phyloP scores from a whole-genome alignment of 495 filamentous ascomycete species.

The Pyronema omphalodes region DNA sequence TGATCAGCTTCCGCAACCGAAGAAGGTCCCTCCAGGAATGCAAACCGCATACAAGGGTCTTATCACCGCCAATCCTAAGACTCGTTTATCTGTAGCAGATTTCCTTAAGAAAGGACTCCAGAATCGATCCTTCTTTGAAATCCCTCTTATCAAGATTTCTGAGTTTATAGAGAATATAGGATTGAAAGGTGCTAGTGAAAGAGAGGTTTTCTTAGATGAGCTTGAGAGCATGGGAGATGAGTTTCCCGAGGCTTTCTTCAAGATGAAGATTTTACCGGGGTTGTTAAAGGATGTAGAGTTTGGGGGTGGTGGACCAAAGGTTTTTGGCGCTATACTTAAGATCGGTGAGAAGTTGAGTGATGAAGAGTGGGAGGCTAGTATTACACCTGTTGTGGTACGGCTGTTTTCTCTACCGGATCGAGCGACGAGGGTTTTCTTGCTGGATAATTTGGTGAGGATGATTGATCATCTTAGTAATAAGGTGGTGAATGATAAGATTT shows the following conservation, averaged over 20 bases:
- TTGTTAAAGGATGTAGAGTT: slow-evolving; percentile 95
- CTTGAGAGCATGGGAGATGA: slow-evolving; percentile 75
- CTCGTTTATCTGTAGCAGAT: slow-evolving; percentile 60
- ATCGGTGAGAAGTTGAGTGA: slow-evolving; percentile 69
- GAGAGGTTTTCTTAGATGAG: slow-evolving; percentile 70
- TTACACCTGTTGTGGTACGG: slow-evolving; percentile 74
- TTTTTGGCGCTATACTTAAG: slow-evolving; percentile 71
- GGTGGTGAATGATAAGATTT: slow-evolving; percentile 88
- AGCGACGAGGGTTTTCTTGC: slow-evolving; percentile 73
- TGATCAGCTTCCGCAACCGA: slow-evolving; percentile 68
- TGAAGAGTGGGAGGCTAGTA: slow-evolving; percentile 69
- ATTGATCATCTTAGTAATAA: slow-evolving; percentile 80
- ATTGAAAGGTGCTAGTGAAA: slow-evolving; percentile 64
- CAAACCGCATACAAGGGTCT: slow-evolving; percentile 76
- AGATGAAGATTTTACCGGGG: slow-evolving; percentile 88
- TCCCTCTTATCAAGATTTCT: slow-evolving; percentile 70
- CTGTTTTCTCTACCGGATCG: slow-evolving; percentile 83
- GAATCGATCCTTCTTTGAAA: slow-evolving; percentile 75
- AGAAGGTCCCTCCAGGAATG: slow-evolving; percentile 73
- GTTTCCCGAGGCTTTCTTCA: slow-evolving; percentile 94
- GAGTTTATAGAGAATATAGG: slow-evolving; percentile 85
- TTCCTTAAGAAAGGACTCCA: slow-evolving; percentile 82
- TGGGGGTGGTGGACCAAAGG: slow-evolving; percentile 85
- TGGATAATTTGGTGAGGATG: slow-evolving; percentile 80
- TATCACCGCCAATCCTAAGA: slow-evolving; percentile 71